phyloP scores from a whole-genome alignment of 495 filamentous ascomycete genomes.

The Elasticomyces elasticus region DNA sequence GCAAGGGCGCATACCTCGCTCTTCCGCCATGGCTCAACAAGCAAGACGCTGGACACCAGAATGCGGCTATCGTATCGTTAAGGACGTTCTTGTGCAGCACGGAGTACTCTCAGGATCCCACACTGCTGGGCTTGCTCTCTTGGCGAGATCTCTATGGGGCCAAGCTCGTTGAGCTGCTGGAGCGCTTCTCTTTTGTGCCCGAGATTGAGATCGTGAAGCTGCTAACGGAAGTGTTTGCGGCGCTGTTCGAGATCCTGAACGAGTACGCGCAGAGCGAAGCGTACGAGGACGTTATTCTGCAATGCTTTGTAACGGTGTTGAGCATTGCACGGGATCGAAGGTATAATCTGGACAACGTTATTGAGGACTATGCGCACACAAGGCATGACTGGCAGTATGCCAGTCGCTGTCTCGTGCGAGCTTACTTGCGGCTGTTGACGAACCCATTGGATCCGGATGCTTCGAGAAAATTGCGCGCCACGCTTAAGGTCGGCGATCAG shows the following conservation, averaged over 20 bases:
- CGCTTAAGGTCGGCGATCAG: slow-evolving; percentile 89
- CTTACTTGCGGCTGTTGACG: slow-evolving; percentile 70
- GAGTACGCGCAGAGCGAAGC: slow-evolving; percentile 66
- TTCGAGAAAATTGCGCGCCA: slow-evolving; percentile 74
- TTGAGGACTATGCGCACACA: slow-evolving; percentile 82
- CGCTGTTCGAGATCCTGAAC: slow-evolving; percentile 81
- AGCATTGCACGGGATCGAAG: slow-evolving; percentile 90
- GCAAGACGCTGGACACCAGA: slow-evolving; percentile 64
- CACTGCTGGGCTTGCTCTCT: slow-evolving; percentile 69
- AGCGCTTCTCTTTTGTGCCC: slow-evolving; percentile 80
- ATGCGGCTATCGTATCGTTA: slow-evolving; percentile 62
- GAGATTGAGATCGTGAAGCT: slow-evolving; percentile 97
- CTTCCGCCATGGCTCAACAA: slow-evolving; percentile 70
- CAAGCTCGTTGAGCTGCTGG: slow-evolving; percentile 61
- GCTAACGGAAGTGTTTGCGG: slow-evolving; percentile 78
- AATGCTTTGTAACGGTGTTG: slow-evolving; percentile 76
- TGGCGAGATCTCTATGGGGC: slow-evolving; percentile 69
- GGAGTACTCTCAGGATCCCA: slow-evolving; percentile 85
- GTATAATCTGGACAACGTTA: slow-evolving; percentile 81
- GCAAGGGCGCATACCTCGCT: slow-evolving; percentile 67
- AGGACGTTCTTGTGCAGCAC: slow-evolving; percentile 94
- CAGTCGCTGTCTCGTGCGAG: slow-evolving; percentile 80
- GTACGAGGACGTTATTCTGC: slow-evolving; percentile 86
- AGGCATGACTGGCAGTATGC: slow-evolving; percentile 91
- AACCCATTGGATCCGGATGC: slow-evolving; percentile 70